Evolutionary conservation across 805 yeast genomes (phyloP).

Genomic region (Metschnikowia corniflorae): DNA sequence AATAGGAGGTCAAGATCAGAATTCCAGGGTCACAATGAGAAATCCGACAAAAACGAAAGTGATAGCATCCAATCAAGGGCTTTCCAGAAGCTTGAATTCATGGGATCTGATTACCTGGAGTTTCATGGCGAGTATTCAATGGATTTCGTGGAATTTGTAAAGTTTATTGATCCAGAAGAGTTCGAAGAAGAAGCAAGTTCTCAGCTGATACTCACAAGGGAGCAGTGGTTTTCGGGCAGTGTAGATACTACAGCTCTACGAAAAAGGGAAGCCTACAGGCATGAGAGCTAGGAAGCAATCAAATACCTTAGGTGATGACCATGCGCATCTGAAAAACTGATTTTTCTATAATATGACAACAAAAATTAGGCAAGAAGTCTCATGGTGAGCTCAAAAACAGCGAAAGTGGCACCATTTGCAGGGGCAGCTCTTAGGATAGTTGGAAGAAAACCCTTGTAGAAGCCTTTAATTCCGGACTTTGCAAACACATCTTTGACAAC

Average conservation of each 20-base stretch:
- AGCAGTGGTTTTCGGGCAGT: too few relatives aligned
- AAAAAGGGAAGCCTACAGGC: too few relatives aligned
- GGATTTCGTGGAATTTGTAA: constrained; percentile 42
- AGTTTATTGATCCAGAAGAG: constrained; percentile 35
- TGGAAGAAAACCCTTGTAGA: constrained; percentile 88
- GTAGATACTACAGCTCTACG: too few relatives aligned
- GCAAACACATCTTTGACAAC: constrained; percentile 54
- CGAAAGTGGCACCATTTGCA: constrained; percentile 95
- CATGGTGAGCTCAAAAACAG: constrained; percentile 88
- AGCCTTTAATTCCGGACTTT: constrained; percentile 68
- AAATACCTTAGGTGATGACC: too few relatives aligned
- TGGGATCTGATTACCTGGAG: constrained; percentile 39
- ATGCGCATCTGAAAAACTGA: too few relatives aligned
- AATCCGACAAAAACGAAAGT: constrained; percentile 2
- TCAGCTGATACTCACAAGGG: too few relatives aligned
- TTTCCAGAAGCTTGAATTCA: constrained; percentile 22
- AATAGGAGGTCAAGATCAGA: constrained; percentile 27
- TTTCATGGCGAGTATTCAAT: constrained; percentile 38
- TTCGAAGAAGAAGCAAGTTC: too few relatives aligned
- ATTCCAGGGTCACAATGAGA: constrained; percentile 4
- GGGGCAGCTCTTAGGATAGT: constrained; percentile 96
- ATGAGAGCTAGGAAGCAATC: too few relatives aligned
- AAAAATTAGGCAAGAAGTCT: constrained; percentile 45
- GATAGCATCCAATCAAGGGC: constrained; percentile 11
- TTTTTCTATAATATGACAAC: too few relatives aligned